Evolutionary conservation across 805 yeast genomes (phyloP), one percentile per base, ranked within the genome.

Genomic region (Helenozyma baotianmanensis): DNA sequence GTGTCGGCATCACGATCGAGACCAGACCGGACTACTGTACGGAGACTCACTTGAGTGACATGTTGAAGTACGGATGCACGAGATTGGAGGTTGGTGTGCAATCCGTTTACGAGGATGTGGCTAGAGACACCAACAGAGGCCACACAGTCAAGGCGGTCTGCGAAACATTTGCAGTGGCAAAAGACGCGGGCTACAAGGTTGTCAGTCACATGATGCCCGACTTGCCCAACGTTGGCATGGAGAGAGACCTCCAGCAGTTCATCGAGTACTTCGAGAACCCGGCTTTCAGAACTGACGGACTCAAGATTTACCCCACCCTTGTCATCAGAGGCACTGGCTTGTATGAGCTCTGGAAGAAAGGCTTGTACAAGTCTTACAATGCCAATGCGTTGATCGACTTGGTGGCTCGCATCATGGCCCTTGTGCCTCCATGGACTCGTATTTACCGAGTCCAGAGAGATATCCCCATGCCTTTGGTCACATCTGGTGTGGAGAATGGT

Each of bases 161-260:
- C 60, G 95, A 90, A 54, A 92, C 97, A 0, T 92, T 92, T 66
- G 85, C 86, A 1, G 77, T 83, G 28, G 95, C 97, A n/a, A 92
- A 92, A 56, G 98, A 92, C 60, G 90, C 98, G 1, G 98, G 98
- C 10, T 92, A 89, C 62, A 92, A 92, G 57, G 95, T 92, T 33
- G 98, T 92, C 15, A 80, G 95, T 45, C 98, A 92, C 64, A 92
- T 92, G 98, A 92, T 92, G 98, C 98, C 98, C 11, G 98, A 92
- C 68, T 70, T 92, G 50, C 98, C 98, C 12, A 92, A 92, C 53
- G 97, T 92, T 38, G 98, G 97, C 13, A 86, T 90, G 95, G 98
- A 92, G 62, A 76, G 98, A 57, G 98, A 92, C 57, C 66, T 90
- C 38, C 96, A 88, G 53, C 98, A 92, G 63, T 92, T 92, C 55